A percentile compares a stretch with the other conserved stretches of the same genome.
These are phyloP conservation scores for Cyclotella cryptica DNA, from an alignment of 108 stramenopile genomes.

Conservation along the genomic window DNA sequence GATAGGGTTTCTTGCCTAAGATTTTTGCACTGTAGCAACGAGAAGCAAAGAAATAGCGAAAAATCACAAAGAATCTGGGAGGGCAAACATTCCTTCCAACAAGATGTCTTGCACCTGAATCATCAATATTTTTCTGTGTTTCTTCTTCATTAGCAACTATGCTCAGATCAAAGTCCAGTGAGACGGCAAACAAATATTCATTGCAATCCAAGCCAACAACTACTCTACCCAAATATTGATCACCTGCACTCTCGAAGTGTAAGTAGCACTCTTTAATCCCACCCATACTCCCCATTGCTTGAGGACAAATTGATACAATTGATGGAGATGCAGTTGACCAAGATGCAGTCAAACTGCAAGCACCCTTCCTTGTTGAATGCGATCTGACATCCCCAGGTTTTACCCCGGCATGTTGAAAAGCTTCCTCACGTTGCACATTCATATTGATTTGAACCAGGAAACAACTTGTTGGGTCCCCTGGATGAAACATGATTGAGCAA, in stretches of 20 bases:
- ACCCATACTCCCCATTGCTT: slow-evolving; percentile 21
- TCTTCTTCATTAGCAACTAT: no score
- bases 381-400: neutral
- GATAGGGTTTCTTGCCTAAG: no score
- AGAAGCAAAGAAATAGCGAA: no score
- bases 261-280: slow-evolving; percentile 29
- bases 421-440: neutral
- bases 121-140: no score
- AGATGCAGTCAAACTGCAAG: neutral
- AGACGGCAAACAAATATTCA: neutral
- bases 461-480: no score
- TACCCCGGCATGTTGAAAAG: neutral
- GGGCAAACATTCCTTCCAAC: no score
- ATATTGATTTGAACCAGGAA: neutral
- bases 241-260: slow-evolving; percentile 20
- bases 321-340: slow-evolving; percentile 22
- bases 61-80: no score
- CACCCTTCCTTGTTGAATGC: neutral
- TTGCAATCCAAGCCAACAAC: neutral
- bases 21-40: no score
- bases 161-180: neutral
- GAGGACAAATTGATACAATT: slow-evolving; percentile 20
- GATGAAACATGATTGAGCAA: no score
- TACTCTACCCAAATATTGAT: slow-evolving; percentile 29
- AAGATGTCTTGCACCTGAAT: no score